Base-by-base conservation (phyloP, 2,329 filamentous ascomycete genomes). In the Nigrograna mackinnonii region DNA sequence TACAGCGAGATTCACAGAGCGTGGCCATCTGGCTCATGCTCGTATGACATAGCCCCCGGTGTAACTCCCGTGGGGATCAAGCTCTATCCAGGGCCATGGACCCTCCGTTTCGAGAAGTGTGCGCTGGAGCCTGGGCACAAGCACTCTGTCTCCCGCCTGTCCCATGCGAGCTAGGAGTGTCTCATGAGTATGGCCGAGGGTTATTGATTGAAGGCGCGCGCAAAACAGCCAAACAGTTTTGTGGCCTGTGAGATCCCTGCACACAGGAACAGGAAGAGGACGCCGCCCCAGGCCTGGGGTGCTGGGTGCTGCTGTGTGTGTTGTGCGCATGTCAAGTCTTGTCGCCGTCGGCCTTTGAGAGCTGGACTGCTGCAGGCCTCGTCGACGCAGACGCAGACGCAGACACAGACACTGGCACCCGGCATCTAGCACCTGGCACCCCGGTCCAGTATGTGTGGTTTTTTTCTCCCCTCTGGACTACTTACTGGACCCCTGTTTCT, bases 11-110 rank as follows among this genome's bases (percentile, higher is more conserved):
- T 60, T 60, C 52, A 57, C 55, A 56, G 59, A 60, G 52, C 55
- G 53, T 44, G 50, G 47, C 47, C 40, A 47, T 42, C 41, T 59
- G 56, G 60, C 55, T 57, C 55, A 49, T 54, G 57, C 58, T 66
- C 62, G 63, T 66, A 63, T 67, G 62, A 63, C 62, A 68, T 67
- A 60, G 65, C 62, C 63, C 50, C 61, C 61, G 48, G 60, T 64
- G 61, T 62, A 62, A 66, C 64, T 66, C 56, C 57, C 57, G 57
- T 63, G 58, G 57, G 53, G 53, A 60, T 55, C 50, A 55, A 60
- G 55, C 37, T 44, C 21, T n/a, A 50, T 54, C 55, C 53, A 59
- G 51, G 57, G 52, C 49, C 56, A 37, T 55, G 58, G 53, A 56
- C 52, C 45, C 51, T 53, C 54, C 44, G 44, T 44, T 54, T 52